Evolutionary conservation across 305 asterid species (phyloP).

Genomic region (Rubia balearica): DNA sequence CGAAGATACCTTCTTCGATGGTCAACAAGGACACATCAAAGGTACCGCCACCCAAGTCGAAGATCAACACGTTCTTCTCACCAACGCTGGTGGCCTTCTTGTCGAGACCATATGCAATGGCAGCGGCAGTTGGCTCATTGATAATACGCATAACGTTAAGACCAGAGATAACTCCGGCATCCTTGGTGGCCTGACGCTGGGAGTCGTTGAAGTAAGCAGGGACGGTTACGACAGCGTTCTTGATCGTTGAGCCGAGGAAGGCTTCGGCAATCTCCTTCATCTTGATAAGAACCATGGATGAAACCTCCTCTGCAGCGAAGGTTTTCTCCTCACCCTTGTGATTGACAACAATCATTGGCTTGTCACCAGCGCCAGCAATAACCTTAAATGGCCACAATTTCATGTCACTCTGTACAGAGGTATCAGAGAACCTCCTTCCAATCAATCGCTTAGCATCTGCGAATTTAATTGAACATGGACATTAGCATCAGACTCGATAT

Average conservation of each 20-base stretch:
- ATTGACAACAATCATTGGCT: constrained; percentile 30
- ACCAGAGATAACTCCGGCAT: constrained; percentile 78
- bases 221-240: constrained; percentile 77
- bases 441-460: constrained; percentile 34
- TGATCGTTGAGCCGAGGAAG: constrained; percentile 50
- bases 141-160: constrained; percentile 72
- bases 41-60: constrained; percentile 76
- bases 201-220: constrained; percentile 76
- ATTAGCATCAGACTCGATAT: not conserved
- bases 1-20: constrained; percentile 72
- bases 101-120: constrained; percentile 75
- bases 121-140: constrained; percentile 80
- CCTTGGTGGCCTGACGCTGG: constrained; percentile 75
- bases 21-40: constrained; percentile 74
- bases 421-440: constrained; percentile 31
- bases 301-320: constrained; percentile 33
- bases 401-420: constrained; percentile 28
- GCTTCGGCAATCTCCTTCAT: constrained; percentile 84
- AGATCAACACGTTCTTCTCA: constrained; percentile 62
- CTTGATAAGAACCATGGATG: constrained; percentile 39
- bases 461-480: not conserved
- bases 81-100: constrained; percentile 72
- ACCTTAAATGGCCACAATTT: constrained; percentile 36
- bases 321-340: constrained; percentile 32
- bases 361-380: constrained; percentile 29